Evolutionary conservation across 768 basidiomycete species (phyloP), one percentile per base, ranked within the genome.

Genomic region (Candolleomyces eurysporus): DNA sequence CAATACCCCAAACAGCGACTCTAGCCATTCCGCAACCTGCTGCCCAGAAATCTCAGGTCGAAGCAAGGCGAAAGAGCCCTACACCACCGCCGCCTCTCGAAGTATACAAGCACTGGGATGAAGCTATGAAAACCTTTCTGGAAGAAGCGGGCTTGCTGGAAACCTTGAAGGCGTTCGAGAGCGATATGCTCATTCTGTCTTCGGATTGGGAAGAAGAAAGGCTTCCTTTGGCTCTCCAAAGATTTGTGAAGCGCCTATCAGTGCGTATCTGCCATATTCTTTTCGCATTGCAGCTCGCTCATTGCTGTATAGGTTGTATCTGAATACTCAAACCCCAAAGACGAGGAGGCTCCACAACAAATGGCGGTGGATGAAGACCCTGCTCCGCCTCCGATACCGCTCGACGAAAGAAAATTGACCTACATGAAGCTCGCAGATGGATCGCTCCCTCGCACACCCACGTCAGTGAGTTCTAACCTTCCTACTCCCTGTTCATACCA

Each of bases 181-280:
- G 78, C n/a, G 90, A 92, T 66, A 81, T 91, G 75, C 68, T 91
- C 5, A 80, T 90, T n/a, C 71, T 91, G 74, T 91, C 85, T 62
- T 68, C 79, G 0, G 82, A 84, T 1, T 89, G 85, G 82, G 90
- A 91, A 71, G 76, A 76, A 42, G 75, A 77, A 60, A 78, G 73
- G n/a, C 76, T 90, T 7, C 83, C 85, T 10, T 73, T 68, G 0
- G 89, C 89, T 4, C 74, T 90, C 39, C 73, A 79, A 65, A 88
- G 9, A 10, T 32, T 61, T 1, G 36, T 50, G 17, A 57, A 88
- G 65, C 58, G 82, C 71, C 54, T 58, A 3, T 51, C 45, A 17
- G 49, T 58, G 59, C 31, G 45, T 11, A 49, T 52, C 2, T 39
- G 39, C 36, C 65, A 16, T 57, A 26, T 21, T 30, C 9, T 50